phyloP scores from a whole-genome alignment of 371 early-diverging fungal genomes.

The Mucor saturninus region DNA sequence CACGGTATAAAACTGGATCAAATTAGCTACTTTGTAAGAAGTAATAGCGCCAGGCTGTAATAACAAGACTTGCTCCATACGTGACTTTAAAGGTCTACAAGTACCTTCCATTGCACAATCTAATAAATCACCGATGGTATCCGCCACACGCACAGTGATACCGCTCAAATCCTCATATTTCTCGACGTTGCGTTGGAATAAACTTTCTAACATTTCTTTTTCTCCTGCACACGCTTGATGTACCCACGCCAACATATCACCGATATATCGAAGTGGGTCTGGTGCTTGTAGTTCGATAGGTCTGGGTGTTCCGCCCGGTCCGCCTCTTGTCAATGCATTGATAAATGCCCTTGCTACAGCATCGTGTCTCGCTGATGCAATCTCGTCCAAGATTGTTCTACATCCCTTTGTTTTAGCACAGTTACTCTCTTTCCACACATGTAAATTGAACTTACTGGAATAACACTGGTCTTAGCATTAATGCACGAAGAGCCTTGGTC shows the following conservation, averaged over 20 bases:
- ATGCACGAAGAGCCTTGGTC: constrained; percentile 70
- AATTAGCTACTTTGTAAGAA: constrained; percentile 72
- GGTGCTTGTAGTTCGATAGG: constrained; percentile 93
- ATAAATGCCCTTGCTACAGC: constrained; percentile 77
- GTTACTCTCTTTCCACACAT: neutral
- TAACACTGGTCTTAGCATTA: constrained; percentile 74
- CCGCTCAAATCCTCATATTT: constrained; percentile 19
- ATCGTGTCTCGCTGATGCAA: constrained; percentile 73
- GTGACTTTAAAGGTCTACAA: constrained; percentile 75
- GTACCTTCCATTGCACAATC: constrained; percentile 80
- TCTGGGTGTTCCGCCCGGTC: constrained; percentile 81
- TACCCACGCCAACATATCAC: constrained; percentile 96
- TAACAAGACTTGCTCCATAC: constrained; percentile 79
- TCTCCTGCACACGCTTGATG: constrained; percentile 92
- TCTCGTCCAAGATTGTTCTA: constrained; percentile 72
- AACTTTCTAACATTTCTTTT: constrained; percentile 82
- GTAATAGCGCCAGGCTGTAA: constrained; percentile 73
- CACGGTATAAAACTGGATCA: constrained; percentile 78
- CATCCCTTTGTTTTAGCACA: neutral
- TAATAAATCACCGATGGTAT: constrained; percentile 56
- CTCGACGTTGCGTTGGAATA: constrained; percentile 51
- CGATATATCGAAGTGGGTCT: constrained; percentile 88
- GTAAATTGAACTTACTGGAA: constrained; percentile 64
- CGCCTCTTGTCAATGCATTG: constrained; percentile 85
- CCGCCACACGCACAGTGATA: constrained; percentile 18